A percentile compares a stretch with the other conserved stretches of the same genome.
phyloP scores from a whole-genome alignment of 345 rosid species.

The Gossypium turneri region DNA sequence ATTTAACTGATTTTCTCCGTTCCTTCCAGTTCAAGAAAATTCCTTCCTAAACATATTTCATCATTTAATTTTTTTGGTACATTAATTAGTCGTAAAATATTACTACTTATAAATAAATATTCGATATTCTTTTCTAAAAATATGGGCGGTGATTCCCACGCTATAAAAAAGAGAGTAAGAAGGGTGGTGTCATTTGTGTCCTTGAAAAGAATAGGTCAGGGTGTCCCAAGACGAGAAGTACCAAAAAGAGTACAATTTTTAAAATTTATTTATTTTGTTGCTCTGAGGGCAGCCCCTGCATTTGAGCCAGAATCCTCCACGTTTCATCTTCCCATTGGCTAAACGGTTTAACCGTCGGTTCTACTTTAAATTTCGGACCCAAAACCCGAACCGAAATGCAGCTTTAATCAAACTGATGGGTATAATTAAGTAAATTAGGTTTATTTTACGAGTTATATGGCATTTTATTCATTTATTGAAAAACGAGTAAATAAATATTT shows the following conservation, averaged over 20 bases:
- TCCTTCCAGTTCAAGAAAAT: not conserved
- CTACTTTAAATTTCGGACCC: conserved; percentile 16
- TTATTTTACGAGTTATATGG: too few species aligned
- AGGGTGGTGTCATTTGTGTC: not conserved
- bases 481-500: too few species aligned
- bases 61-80: too few species aligned
- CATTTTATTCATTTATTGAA: too few species aligned
- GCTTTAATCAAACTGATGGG: not conserved
- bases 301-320: not conserved
- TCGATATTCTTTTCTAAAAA: not conserved
- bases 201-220: not conserved
- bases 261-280: not conserved
- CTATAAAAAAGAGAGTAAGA: not conserved
- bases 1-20: not conserved
- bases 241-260: conserved; percentile 11
- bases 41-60: too few species aligned
- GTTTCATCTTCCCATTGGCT: not conserved
- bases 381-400: conserved; percentile 21
- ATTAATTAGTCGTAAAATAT: not conserved
- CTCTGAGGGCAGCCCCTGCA: not conserved
- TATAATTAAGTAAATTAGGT: too few species aligned
- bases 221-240: conserved; percentile 6
- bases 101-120: not conserved
- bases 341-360: not conserved
- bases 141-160: not conserved